Evolutionary conservation across 805 yeast species (phyloP).

Genomic region (Saturnispora halmiae): DNA sequence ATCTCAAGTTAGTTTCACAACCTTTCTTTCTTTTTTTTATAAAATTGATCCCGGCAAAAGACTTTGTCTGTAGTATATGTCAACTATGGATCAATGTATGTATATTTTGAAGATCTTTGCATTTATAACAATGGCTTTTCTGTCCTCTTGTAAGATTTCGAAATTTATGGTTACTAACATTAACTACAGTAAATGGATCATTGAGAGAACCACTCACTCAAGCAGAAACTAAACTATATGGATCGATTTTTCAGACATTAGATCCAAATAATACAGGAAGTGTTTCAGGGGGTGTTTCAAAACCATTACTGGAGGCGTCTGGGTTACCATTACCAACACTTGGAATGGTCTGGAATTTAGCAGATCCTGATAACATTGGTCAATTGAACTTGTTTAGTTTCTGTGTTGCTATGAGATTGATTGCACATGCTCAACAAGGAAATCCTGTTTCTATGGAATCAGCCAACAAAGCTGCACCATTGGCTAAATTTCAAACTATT

Average conservation of each 20-base stretch:
- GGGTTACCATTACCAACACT: slow-evolving; percentile 69
- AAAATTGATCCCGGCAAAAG: too few relatives aligned
- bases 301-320: slow-evolving; percentile 74
- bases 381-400: slow-evolving; percentile 74
- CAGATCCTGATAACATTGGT: slow-evolving; percentile 87
- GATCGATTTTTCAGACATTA: slow-evolving; percentile 66
- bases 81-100: slow-evolving; percentile 10
- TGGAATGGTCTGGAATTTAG: slow-evolving; percentile 90
- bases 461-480: slow-evolving; percentile 47
- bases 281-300: slow-evolving; percentile 81
- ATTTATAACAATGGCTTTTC: too few relatives aligned
- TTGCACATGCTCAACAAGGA: slow-evolving; percentile 80
- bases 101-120: too few relatives aligned
- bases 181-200: slow-evolving; percentile 11
- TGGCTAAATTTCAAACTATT: slow-evolving; percentile 48
- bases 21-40: too few relatives aligned
- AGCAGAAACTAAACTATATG: slow-evolving; percentile 69
- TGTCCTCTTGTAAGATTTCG: too few relatives aligned
- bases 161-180: slow-evolving; percentile 3
- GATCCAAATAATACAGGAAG: slow-evolving; percentile 74
- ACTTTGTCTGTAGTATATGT: background rate
- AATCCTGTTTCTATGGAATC: slow-evolving; percentile 44
- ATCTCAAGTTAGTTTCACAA: background rate
- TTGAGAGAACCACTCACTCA: slow-evolving; percentile 39
- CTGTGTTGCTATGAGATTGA: slow-evolving; percentile 76